Evolutionary conservation across 2,329 filamentous ascomycete species (phyloP).

Genomic region (Diaporthe batatas): DNA sequence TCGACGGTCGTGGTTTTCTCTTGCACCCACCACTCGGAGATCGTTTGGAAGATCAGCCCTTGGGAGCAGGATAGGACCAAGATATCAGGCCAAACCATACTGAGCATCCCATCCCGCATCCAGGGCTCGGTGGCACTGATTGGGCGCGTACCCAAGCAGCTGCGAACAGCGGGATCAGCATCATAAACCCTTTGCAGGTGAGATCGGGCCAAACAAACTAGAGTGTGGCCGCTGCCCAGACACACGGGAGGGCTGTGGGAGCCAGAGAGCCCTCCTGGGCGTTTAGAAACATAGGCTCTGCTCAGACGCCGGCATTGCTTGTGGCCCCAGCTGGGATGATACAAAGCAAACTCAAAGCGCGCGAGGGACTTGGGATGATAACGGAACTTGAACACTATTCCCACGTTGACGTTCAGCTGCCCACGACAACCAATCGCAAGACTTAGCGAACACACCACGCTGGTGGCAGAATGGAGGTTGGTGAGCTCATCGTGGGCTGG

Average conservation of each 20-base stretch:
- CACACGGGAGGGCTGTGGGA: slow-evolving; percentile 15
- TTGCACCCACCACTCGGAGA: slow-evolving; percentile 26
- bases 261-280: neutral
- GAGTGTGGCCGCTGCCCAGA: neutral
- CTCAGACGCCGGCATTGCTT: slow-evolving; percentile 21
- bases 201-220: slow-evolving; percentile 34
- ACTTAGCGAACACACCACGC: slow-evolving; percentile 2
- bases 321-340: slow-evolving; percentile 6
- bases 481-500: neutral
- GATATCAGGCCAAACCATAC: slow-evolving; percentile 32
- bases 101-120: slow-evolving; percentile 6
- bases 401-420: slow-evolving; percentile 5
- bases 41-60: slow-evolving; percentile 24
- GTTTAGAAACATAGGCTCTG: slow-evolving; percentile 20
- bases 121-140: slow-evolving; percentile 22
- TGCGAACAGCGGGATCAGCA: slow-evolving; percentile 23
- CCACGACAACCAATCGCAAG: slow-evolving; percentile 7
- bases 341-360: slow-evolving; percentile 21
- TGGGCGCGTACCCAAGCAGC: neutral
- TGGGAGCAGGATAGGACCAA: slow-evolving; percentile 12
- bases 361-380: slow-evolving; percentile 10
- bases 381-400: neutral
- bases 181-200: neutral
- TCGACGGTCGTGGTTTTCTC: slow-evolving; percentile 22
- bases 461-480: neutral